Evolutionary conservation across 164 flowering plant species (phyloP).

Genomic region (Stephania japonica): DNA sequence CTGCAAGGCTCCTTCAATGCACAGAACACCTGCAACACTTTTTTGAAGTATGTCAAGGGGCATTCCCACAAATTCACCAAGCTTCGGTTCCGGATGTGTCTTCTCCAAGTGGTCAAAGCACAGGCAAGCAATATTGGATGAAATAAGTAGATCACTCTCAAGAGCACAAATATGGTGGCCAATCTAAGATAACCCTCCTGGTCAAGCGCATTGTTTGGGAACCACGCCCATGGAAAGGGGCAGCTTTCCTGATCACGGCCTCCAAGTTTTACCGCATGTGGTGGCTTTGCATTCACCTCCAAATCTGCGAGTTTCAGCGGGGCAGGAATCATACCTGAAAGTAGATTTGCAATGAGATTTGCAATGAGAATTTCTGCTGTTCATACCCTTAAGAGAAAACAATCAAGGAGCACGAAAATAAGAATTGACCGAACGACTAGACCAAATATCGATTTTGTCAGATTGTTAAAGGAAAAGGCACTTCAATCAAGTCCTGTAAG

Average conservation of each 20-base stretch:
- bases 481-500: background rate
- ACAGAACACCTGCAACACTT: slow-evolving; percentile 42
- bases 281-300: slow-evolving; percentile 26
- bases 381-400: background rate
- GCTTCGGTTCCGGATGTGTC: slow-evolving; percentile 34
- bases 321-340: slow-evolving; percentile 41
- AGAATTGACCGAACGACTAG: no score
- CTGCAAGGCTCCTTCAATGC: slow-evolving; percentile 55
- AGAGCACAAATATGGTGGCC: slow-evolving; percentile 68
- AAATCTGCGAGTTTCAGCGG: slow-evolving; percentile 29
- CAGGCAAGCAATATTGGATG: slow-evolving; percentile 41
- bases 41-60: slow-evolving; percentile 39
- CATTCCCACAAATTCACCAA: slow-evolving; percentile 55
- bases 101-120: slow-evolving; percentile 15
- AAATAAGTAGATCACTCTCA: slow-evolving; percentile 54
- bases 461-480: background rate
- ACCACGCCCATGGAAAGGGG: slow-evolving; percentile 89
- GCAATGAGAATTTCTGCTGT: background rate
- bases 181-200: slow-evolving; percentile 80
- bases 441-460: no score
- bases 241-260: slow-evolving; percentile 48
- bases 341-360: background rate
- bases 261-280: slow-evolving; percentile 35
- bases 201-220: slow-evolving; percentile 71
- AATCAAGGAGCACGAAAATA: background rate